A percentile compares a stretch with the other conserved stretches of the same genome.
Evolutionary conservation across 2,329 filamentous ascomycete species (phyloP).

Genomic region (Trichophyton mentagrophytes): DNA sequence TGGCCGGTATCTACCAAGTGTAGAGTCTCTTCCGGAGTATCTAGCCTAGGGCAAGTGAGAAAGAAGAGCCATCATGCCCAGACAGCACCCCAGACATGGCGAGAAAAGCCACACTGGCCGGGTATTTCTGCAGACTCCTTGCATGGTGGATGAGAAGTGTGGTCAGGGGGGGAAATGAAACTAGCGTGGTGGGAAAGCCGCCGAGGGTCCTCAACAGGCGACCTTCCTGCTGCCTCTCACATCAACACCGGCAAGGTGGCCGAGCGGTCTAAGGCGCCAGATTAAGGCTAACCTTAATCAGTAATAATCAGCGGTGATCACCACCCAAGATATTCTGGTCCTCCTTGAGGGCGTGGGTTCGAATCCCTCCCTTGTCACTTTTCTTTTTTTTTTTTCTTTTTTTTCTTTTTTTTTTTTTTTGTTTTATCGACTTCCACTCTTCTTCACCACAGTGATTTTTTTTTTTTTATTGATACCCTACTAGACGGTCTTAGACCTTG

Average conservation of each 20-base stretch:
- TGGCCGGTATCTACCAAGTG: neutral
- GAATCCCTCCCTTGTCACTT: conserved; percentile 2
- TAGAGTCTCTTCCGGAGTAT: neutral
- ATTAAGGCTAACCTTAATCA: neutral
- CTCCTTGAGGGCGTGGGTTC: conserved; percentile 2
- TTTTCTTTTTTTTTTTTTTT: neutral
- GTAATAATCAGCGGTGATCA: neutral
- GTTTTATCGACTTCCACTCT: neutral
- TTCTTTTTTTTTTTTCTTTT: neutral
- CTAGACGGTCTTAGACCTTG: too few species aligned
- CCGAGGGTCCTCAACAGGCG: neutral
- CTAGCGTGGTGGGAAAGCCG: neutral
- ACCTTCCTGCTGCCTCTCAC: neutral
- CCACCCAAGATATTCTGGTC: conserved; percentile 1
- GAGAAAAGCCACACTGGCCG: neutral
- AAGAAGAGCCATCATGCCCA: neutral
- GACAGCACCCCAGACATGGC: neutral
- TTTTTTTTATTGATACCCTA: neutral
- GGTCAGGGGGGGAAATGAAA: neutral
- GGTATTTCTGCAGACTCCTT: neutral
- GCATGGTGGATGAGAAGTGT: neutral
- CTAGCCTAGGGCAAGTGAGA: neutral
- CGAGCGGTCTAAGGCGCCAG: conserved; percentile 4
- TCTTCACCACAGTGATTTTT: neutral
- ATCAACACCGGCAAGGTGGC: conserved; percentile 2